Evolutionary conservation across 805 yeast species (phyloP), one percentile per base, ranked within the genome.

Genomic region (Cyberlindnera lachancei): DNA sequence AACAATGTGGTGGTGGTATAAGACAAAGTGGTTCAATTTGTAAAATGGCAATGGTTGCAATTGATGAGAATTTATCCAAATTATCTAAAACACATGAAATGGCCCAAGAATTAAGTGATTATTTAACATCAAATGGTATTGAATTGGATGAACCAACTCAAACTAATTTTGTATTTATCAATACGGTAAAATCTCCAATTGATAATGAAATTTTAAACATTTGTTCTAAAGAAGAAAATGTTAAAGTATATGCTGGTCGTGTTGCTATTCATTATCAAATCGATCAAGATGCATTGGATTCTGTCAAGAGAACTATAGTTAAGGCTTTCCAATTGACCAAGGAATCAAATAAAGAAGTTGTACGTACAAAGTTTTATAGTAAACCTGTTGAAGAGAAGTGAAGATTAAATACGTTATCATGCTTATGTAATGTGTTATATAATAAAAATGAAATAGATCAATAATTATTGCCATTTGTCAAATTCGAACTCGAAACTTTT

Each of bases 1-100:
- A 88, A 50, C 96, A 90, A 61, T 74, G 73, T 44, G 97, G 97
- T 52, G 96, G 96, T 45, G 96, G 96, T 38, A 74, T 88, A 30
- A 70, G 96, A 53, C 97, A 88, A 60, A 67, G 82, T 28, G 96
- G 96, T 30, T 55, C 83, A 51, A 63, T 88, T 41, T 66, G 94
- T 2, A 63, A 73, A 30, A 87, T 90, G 83, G 96, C 95, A 2
- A 55, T 65, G 7, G 65, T 67, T 30, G 94, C 94, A 14, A 66
- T 90, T 31, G 76, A 82, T 35, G 76, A 78, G 38, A 83, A 83
- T 52, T 62, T 73, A 19, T 65, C 73, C 32, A 68, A 64, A 34
- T 50, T 77, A 31, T 41, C 48, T 18, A 50, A 52, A 25, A 61
- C 76, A 14, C 83, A 77, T 48, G 53, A 52, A 10, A 56, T 60